A percentile compares a stretch with the other conserved stretches of the same genome.
These are phyloP conservation scores for Pelagomonas calceolata DNA, from an alignment of 108 stramenopile species.

Conservation along the genomic window DNA sequence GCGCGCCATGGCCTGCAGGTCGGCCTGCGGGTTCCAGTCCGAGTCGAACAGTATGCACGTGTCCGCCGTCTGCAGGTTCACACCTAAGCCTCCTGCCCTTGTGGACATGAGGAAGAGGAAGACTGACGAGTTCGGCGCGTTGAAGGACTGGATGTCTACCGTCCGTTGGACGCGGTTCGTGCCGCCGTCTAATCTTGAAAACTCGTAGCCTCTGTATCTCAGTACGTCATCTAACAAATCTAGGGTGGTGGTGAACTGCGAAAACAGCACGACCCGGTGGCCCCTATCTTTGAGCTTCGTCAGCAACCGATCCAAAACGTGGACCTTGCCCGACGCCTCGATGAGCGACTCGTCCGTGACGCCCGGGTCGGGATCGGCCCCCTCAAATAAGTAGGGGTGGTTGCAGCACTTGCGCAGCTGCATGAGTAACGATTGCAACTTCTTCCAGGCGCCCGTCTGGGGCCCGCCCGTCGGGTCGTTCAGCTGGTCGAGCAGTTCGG, in stretches of 20 bases:
- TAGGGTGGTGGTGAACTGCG: conserved; percentile 75
- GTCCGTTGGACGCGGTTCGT: conserved; percentile 66
- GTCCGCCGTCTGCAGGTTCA: conserved; percentile 89
- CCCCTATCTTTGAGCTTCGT: conserved; percentile 44
- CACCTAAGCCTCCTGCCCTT: conserved; percentile 79
- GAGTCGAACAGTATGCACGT: conserved; percentile 66
- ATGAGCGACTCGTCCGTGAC: conserved; percentile 45
- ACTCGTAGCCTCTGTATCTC: conserved; percentile 56
- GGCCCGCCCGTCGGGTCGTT: neutral
- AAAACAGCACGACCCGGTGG: conserved; percentile 75
- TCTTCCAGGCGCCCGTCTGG: conserved; percentile 1
- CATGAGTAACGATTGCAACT: conserved; percentile 73
- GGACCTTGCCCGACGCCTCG: conserved; percentile 59
- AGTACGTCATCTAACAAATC: conserved; percentile 82
- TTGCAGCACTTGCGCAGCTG: conserved; percentile 98
- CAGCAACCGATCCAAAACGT: conserved; percentile 65
- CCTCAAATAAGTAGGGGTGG: conserved; percentile 96
- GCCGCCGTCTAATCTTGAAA: conserved; percentile 61
- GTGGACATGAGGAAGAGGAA: conserved; percentile 87
- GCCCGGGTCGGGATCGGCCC: conserved; percentile 62
- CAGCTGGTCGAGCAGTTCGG: conserved; percentile 7
- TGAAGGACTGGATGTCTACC: conserved; percentile 66
- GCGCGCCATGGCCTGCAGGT: conserved; percentile 87
- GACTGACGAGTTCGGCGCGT: conserved; percentile 56
- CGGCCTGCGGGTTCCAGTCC: conserved; percentile 86